These are phyloP conservation scores for Ambrosiella xylebori DNA, from an alignment of 2,329 filamentous ascomycete species.

Conservation along the genomic window DNA sequence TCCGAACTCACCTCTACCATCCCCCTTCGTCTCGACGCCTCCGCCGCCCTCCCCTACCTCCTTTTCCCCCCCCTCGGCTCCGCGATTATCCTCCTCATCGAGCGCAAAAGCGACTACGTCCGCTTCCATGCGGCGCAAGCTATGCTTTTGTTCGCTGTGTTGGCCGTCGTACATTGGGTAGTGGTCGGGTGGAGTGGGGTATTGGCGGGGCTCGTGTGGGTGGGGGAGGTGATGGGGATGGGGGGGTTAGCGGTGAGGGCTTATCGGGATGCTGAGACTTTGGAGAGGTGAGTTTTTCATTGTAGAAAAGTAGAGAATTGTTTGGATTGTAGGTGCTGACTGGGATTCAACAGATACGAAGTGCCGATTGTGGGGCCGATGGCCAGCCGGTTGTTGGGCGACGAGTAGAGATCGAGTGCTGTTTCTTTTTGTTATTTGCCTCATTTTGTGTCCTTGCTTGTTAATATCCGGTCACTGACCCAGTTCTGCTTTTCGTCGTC, in stretches of 20 bases:
- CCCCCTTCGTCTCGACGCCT: conserved; percentile 70
- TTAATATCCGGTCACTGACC: not conserved
- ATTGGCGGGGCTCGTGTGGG: conserved; percentile 55
- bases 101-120: conserved; percentile 95
- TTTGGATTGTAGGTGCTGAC: conserved; percentile 14
- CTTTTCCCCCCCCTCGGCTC: conserved; percentile 71
- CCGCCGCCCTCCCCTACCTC: conserved; percentile 80
- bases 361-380: conserved; percentile 72
- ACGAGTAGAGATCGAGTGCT: conserved; percentile 28
- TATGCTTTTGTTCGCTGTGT: conserved; percentile 58
- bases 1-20: conserved; percentile 85
- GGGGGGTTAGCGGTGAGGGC: conserved; percentile 60
- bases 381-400: conserved; percentile 78
- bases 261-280: conserved; percentile 61
- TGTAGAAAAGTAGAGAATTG: not conserved
- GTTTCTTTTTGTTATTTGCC: not conserved
- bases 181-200: conserved; percentile 51
- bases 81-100: conserved; percentile 66
- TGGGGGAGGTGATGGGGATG: conserved; percentile 71
- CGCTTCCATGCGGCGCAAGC: conserved; percentile 97
- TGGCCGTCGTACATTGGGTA: conserved; percentile 64
- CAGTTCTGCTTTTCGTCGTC: not conserved
- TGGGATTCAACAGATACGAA: conserved; percentile 45
- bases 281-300: conserved; percentile 35
- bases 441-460: not conserved